phyloP scores from a whole-genome alignment of 2,329 filamentous ascomycete genomes.

The Alternaria conjuncta region DNA sequence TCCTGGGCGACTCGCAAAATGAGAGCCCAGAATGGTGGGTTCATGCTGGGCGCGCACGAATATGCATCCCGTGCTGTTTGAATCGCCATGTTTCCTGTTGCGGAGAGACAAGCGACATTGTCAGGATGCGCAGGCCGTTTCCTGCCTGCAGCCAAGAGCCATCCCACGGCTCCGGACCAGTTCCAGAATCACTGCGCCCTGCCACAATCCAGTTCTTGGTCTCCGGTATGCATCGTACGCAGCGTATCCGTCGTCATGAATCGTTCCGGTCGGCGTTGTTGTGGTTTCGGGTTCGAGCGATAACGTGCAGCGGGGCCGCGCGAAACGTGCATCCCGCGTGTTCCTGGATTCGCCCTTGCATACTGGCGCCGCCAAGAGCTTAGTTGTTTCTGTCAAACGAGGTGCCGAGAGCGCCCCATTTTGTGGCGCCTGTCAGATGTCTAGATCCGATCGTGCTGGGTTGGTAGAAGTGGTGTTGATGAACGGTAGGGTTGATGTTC shows the following conservation, averaged over 20 bases:
- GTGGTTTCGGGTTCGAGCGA: constrained; percentile 12
- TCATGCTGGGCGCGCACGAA: constrained; percentile 23
- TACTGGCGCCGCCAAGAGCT: constrained; percentile 28
- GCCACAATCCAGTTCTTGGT: constrained; percentile 8
- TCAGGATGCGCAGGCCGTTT: constrained; percentile 22
- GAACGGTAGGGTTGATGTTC: not conserved
- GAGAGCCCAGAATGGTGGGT: constrained; percentile 15
- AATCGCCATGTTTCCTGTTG: constrained; percentile 21
- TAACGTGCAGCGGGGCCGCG: constrained; percentile 11
- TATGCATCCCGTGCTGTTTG: constrained; percentile 11
- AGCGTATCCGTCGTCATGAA: constrained; percentile 1
- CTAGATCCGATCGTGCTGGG: constrained; percentile 7
- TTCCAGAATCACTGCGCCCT: constrained; percentile 10
- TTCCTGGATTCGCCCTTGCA: constrained; percentile 18
- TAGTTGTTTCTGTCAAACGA: constrained; percentile 29
- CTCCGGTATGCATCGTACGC: constrained; percentile 12
- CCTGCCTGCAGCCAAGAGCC: constrained; percentile 22
- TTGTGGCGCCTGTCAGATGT: constrained; percentile 21
- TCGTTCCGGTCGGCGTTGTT: constrained; percentile 5
- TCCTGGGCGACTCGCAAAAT: constrained; percentile 5
- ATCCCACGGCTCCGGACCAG: constrained; percentile 11
- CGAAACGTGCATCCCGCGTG: constrained; percentile 30
- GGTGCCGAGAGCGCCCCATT: constrained; percentile 14
- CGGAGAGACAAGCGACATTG: constrained; percentile 33
- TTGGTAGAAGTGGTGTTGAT: constrained; percentile 6